phyloP scores from a whole-genome alignment of 2,329 filamentous ascomycete genomes.

The Xylariomycetidae sp. region DNA sequence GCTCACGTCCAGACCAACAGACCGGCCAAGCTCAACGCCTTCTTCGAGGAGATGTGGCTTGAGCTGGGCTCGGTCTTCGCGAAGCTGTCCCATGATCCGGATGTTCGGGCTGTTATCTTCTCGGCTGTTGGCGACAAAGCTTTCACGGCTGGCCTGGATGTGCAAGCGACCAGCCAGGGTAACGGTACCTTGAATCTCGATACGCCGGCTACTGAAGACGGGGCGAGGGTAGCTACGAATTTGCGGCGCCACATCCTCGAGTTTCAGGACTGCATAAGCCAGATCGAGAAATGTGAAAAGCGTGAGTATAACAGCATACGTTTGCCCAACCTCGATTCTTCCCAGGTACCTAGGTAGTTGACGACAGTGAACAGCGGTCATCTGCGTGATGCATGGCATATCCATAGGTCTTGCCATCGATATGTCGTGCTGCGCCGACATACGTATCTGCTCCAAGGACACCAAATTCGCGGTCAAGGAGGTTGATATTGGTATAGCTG shows the following conservation, averaged over 20 bases:
- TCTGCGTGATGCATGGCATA: conserved; percentile 74
- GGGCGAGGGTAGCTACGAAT: conserved; percentile 55
- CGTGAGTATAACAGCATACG: conserved; percentile 42
- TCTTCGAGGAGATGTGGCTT: conserved; percentile 78
- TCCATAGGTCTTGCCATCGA: conserved; percentile 75
- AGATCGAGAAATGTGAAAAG: conserved; percentile 84
- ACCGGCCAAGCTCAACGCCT: conserved; percentile 81
- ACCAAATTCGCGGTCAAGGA: conserved; percentile 69
- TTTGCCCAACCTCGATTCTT: too few species aligned
- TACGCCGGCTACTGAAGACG: conserved; percentile 43
- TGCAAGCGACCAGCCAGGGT: conserved; percentile 61
- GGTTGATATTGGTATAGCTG: conserved; percentile 75
- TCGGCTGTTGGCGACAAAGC: conserved; percentile 76
- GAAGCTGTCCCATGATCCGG: conserved; percentile 63
- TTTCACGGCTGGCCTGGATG: conserved; percentile 82
- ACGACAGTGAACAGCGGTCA: conserved; percentile 54
- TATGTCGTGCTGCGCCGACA: conserved; percentile 62
- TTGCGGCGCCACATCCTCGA: conserved; percentile 65
- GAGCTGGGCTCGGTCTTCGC: conserved; percentile 70
- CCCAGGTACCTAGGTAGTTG: too few species aligned
- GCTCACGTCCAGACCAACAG: conserved; percentile 92
- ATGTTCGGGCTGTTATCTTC: conserved; percentile 71
- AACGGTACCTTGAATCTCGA: conserved; percentile 36
- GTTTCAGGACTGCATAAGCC: conserved; percentile 73
- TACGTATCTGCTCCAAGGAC: conserved; percentile 57